Base-by-base conservation (phyloP, 768 basidiomycete species). In the Sarcodon aspratus region DNA sequence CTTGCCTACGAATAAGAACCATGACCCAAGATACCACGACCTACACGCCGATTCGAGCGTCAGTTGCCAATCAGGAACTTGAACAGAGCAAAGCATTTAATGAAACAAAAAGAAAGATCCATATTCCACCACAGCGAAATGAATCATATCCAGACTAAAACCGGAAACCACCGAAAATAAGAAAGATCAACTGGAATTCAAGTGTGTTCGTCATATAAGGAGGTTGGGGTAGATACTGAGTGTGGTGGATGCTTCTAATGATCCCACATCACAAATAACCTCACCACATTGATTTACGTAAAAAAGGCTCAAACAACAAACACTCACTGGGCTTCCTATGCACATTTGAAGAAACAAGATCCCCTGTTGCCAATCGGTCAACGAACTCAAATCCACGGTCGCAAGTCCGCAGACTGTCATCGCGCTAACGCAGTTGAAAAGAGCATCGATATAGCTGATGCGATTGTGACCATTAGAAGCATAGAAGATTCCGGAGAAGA, bases 21-120 rank as follows among this genome's bases (percentile, higher is more conserved):
- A 88, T 85, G 50, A 89, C 69, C 83, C 89, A 88, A 0, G 88
- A 89, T 7, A 92, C 76, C 11, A 80, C 57, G 36, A 90, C 78
- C 81, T 90, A 46, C n/a, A 44, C 9, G 13, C 13, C n/a, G 18
- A 10, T n/a, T 27, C 21, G 21, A 27, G 3, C 21, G 21, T 27
- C 2, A 27, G n/a, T n/a, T n/a, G n/a, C n/a, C n/a, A n/a, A n/a
- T n/a, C n/a, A n/a, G n/a, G n/a, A n/a, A n/a, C n/a, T n/a, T n/a
- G n/a, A n/a, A n/a, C n/a, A n/a, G 21, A 27, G 21, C 21, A 27
- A 27, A 27, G 21, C 21, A 27, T 27, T 27, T 27, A 27, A 27
- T 27, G 21, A 27, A 5, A 27, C 21, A 27, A 27, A 27, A 27
- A 27, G 21, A 27, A 27, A 27, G 21, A 27, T 27, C 21, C 21